Base-by-base conservation (phyloP, 2,329 filamentous ascomycete species). In the Knufia fluminis region DNA sequence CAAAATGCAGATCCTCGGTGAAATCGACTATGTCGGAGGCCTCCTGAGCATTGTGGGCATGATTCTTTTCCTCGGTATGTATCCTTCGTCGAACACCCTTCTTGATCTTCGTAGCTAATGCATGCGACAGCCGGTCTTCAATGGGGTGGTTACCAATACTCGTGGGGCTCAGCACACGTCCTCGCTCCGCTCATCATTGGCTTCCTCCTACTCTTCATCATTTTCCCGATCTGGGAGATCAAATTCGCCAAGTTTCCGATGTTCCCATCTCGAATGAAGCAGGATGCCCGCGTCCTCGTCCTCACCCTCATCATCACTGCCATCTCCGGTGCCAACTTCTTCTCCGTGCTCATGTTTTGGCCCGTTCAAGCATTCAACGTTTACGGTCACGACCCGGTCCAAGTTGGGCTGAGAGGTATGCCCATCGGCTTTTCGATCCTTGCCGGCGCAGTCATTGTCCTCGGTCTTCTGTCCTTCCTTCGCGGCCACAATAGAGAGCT, bases 401-500 rank as follows among this genome's bases (percentile, higher is more conserved):
- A 70, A 17, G 75, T 85, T 45, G 82, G 82, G n/a, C 64, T 85
- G 49, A 74, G 81, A 49, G 78, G 77, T 32, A 62, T 85, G 3
- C 80, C 82, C 1, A 73, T 84, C 52, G 80, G 78, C 1, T 78
- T 84, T 50, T 73, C 74, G 16, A 82, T 85, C 59, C 70, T 85
- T 35, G 65, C 64, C 22, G 82, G 82, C 9, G 79, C 80, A 19
- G 73, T 75, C 47, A 68, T 82, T 52, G 73, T 76, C 1, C 69
- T 85, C 1, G 69, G 71, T 52, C 66, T 83, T 2, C 68, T 85
- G 12, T 77, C 75, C 19, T 61, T 75, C 4, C 72, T 78, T 55
- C 50, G 50, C 1, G 80, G 80, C 9, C 73, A 74, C 50, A 83
- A 79, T 57, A 76, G 75, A 51, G 70, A 72, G 52, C 67, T 85